Evolutionary conservation across 2,329 filamentous ascomycete genomes (phyloP).

Genomic region (Pyrenophora graminea): DNA sequence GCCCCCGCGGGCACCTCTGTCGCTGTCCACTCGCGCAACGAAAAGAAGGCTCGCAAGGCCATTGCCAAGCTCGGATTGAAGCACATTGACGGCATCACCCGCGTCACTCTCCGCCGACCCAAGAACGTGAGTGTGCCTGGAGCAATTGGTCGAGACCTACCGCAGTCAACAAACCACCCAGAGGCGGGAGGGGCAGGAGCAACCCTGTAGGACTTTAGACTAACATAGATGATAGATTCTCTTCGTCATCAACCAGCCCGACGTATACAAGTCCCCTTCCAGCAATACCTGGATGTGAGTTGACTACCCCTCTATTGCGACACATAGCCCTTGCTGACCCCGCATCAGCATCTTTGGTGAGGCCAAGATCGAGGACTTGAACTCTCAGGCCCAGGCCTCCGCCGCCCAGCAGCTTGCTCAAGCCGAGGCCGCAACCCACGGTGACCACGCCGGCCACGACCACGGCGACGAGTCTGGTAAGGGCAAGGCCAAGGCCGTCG

Average conservation of each 20-base stretch:
- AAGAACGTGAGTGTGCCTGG: constrained; percentile 84
- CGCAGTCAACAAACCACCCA: constrained; percentile 5
- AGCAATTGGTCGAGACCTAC: constrained; percentile 22
- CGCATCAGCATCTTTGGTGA: constrained; percentile 89
- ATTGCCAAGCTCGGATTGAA: constrained; percentile 98
- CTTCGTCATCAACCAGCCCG: constrained; percentile 99
- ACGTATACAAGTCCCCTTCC: constrained; percentile 98
- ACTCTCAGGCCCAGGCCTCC: constrained; percentile 94
- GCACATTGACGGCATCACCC: constrained; percentile 95
- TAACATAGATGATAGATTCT: constrained; percentile 69
- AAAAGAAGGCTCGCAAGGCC: constrained; percentile 99
- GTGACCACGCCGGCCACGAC: constrained; percentile 69
- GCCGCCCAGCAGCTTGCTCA: constrained; percentile 93
- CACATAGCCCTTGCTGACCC: constrained; percentile 26
- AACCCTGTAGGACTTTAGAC: constrained; percentile 14
- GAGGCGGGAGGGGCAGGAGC: constrained; percentile 6
- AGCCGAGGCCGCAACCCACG: constrained; percentile 65
- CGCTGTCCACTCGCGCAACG: constrained; percentile 96
- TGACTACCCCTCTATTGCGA: constrained; percentile 8
- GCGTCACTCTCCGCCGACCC: constrained; percentile 94
- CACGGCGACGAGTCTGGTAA: constrained; percentile 69
- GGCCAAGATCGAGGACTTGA: constrained; percentile 99
- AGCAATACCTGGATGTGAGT: constrained; percentile 99
- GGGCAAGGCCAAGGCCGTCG: constrained; percentile 69
- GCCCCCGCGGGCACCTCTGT: constrained; percentile 85